Conservation (phyloP, 495 filamentous ascomycete genomes). For the Tuber aestivum region DNA sequence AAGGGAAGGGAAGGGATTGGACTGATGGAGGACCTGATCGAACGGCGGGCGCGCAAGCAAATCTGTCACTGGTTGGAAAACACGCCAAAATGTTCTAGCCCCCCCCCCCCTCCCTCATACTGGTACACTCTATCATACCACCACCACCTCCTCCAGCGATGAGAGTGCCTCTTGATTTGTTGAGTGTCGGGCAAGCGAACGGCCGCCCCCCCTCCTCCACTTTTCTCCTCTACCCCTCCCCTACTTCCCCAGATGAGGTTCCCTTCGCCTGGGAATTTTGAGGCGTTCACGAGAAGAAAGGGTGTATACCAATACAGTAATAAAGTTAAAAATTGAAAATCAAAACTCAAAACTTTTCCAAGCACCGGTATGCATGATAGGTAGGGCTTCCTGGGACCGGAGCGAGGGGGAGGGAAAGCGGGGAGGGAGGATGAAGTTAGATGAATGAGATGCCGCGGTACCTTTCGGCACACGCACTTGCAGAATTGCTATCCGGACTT, state of each 20-base stretch:
- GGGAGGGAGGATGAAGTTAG: neutral
- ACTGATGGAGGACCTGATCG: neutral
- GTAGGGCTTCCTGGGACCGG: constrained; percentile 11
- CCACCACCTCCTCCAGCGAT: constrained; percentile 13
- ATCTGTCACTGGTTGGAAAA: constrained; percentile 1
- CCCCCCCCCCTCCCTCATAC: neutral
- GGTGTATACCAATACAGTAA: constrained; percentile 32
- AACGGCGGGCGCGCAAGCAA: neutral
- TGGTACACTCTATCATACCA: constrained; percentile 26
- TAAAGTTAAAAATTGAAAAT: constrained; percentile 10
- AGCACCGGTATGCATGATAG: constrained; percentile 12
- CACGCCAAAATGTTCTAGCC: neutral
- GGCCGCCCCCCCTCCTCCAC: constrained; percentile 28
- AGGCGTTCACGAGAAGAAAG: constrained; percentile 5
- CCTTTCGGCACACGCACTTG: constrained; percentile 26
- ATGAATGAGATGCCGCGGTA: constrained; percentile 20
- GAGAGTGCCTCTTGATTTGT: constrained; percentile 23
- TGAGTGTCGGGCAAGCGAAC: constrained; percentile 13
- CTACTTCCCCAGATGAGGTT: constrained; percentile 13
- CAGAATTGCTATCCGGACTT: constrained; percentile 16
- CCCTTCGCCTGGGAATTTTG: constrained; percentile 37
- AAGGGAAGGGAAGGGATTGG: neutral
- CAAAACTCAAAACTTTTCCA: neutral
- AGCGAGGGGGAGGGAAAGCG: constrained; percentile 6
- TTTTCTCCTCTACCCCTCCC: neutral